Conservation (phyloP, 2,329 filamentous ascomycete species). For the Neofusicoccum parvum region DNA sequence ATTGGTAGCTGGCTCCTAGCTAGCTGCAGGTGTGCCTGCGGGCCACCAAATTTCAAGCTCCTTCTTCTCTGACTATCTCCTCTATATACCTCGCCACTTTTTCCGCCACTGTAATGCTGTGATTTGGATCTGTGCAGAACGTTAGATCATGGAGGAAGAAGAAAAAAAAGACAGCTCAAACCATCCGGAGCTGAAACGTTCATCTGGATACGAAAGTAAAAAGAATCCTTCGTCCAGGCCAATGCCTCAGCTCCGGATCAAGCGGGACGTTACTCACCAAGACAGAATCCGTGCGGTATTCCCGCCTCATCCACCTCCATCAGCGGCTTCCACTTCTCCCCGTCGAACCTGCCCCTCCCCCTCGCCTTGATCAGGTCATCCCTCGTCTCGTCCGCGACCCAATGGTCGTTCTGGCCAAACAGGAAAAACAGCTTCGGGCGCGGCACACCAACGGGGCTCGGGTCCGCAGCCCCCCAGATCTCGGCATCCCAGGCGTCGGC, state of each 20-base stretch:
- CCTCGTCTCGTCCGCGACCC: slow-evolving; percentile 61
- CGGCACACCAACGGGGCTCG: slow-evolving; percentile 23
- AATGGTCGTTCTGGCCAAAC: slow-evolving; percentile 63
- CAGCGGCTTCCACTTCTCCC: slow-evolving; percentile 46
- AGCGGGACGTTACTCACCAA: slow-evolving; percentile 45
- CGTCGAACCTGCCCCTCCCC: slow-evolving; percentile 34
- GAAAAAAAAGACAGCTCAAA: background rate
- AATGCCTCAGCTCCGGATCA: background rate
- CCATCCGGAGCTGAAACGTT: no score
- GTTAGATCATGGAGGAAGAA: background rate
- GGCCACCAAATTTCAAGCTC: background rate
- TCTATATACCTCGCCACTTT: slow-evolving; percentile 53
- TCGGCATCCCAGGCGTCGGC: slow-evolving; percentile 60
- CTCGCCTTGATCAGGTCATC: slow-evolving; percentile 55
- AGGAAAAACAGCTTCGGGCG: slow-evolving; percentile 57
- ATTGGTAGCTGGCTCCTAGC: background rate
- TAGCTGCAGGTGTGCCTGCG: background rate
- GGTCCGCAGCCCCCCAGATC: slow-evolving; percentile 56
- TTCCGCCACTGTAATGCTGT: slow-evolving; percentile 52
- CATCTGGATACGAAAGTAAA: no score
- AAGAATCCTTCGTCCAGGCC: no score
- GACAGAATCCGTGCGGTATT: slow-evolving; percentile 62
- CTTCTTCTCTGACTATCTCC: slow-evolving; percentile 36
- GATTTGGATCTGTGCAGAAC: slow-evolving; percentile 37
- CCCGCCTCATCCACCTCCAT: slow-evolving; percentile 60